A percentile compares a stretch with the other conserved stretches of the same genome.
Conservation (phyloP, 2,329 filamentous ascomycete genomes). For the Pseudogymnoascus sp. region DNA sequence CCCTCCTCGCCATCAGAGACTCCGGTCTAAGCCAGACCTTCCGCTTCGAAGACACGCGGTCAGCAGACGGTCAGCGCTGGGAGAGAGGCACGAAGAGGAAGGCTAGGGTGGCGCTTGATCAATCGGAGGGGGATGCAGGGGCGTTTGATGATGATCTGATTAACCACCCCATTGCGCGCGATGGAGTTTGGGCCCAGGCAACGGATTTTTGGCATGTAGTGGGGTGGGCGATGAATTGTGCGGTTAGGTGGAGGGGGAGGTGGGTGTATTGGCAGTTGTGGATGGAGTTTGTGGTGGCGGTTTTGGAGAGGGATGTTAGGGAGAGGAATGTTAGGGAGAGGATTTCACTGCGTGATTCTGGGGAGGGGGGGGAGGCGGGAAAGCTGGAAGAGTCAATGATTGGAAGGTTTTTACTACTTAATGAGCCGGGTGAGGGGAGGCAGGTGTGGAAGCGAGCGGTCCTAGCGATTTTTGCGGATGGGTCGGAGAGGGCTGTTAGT, state of each 20-base stretch:
- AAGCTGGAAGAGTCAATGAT: slow-evolving; percentile 49
- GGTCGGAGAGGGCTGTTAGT: slow-evolving; percentile 41
- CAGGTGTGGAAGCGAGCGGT: slow-evolving; percentile 45
- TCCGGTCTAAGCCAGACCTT: neutral
- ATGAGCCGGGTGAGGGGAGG: slow-evolving; percentile 29
- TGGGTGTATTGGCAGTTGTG: slow-evolving; percentile 79
- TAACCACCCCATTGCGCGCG: slow-evolving; percentile 50
- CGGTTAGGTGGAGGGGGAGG: slow-evolving; percentile 58
- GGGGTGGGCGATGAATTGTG: slow-evolving; percentile 93
- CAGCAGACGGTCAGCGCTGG: slow-evolving; percentile 20
- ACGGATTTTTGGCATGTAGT: slow-evolving; percentile 83
- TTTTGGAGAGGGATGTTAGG: slow-evolving; percentile 62
- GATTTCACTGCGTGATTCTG: slow-evolving; percentile 15
- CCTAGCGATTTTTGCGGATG: slow-evolving; percentile 61
- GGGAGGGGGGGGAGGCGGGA: slow-evolving; percentile 22
- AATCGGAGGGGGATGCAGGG: slow-evolving; percentile 28
- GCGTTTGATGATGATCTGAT: slow-evolving; percentile 40
- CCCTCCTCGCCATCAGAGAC: neutral
- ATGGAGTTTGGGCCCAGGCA: slow-evolving; percentile 62
- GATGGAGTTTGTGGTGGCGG: slow-evolving; percentile 71
- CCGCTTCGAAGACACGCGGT: slow-evolving; percentile 40
- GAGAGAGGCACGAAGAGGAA: slow-evolving; percentile 22
- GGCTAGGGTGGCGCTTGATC: slow-evolving; percentile 31
- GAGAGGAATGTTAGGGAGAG: neutral
- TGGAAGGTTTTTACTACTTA: slow-evolving; percentile 44